Evolutionary conservation across 805 yeast species (phyloP), one percentile per base, ranked within the genome.

Genomic region (Myxozyma kluyveri): DNA sequence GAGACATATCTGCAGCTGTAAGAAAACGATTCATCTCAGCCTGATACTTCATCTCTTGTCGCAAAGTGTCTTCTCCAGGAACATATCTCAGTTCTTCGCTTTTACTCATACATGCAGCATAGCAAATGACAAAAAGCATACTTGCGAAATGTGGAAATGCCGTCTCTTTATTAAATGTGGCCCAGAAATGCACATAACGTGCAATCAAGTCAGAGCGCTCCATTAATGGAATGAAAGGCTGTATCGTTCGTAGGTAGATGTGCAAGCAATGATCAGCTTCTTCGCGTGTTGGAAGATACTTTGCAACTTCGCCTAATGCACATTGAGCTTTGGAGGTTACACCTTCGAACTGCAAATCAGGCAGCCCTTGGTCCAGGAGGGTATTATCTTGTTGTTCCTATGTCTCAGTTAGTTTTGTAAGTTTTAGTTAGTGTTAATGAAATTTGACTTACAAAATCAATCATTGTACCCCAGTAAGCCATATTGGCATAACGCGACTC

Each of bases 401-500:
- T n/a, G n/a, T n/a, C n/a, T n/a, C n/a, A n/a, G n/a, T n/a, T n/a
- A n/a, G n/a, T n/a, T n/a, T n/a, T n/a, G n/a, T n/a, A n/a, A n/a
- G n/a, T n/a, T n/a, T n/a, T n/a, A n/a, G n/a, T n/a, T n/a, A n/a
- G n/a, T n/a, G n/a, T n/a, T n/a, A n/a, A n/a, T n/a, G n/a, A n/a
- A n/a, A n/a, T n/a, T n/a, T n/a, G 32, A 37, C 57, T 5, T 41
- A 52, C 57, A 31, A 49, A 46, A 12, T 42, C 42, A 31, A 54
- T 43, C 35, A 54, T 37, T 0, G 54, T 23, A 2, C 42, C 55
- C 57, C 57, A 54, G 24, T 54, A 43, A 12, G 55, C 45, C 41
- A 52, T 23, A 24, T 40, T 54, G 4, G 52, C 54, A 42, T 50
- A 54, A 23, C 51, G 32, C 4, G 55, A 41, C 23, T 22, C 47